Conservation (phyloP, 192 early-diverging fungal species). For the Glomus cerebriforme region DNA sequence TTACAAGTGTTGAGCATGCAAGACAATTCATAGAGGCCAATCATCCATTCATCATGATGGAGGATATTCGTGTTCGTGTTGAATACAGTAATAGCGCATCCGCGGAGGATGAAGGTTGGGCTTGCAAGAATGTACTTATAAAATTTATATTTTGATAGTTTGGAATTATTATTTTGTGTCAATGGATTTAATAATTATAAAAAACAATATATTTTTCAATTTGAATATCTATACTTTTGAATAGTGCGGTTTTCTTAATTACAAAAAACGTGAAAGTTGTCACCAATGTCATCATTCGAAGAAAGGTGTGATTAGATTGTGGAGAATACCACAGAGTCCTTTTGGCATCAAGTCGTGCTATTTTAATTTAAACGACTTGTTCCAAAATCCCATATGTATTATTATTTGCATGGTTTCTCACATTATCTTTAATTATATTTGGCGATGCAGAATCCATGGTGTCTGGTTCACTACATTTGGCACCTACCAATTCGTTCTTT, state of each 20-base stretch:
- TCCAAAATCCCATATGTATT: not conserved
- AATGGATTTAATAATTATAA: too few species aligned
- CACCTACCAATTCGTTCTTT: conserved; percentile 18
- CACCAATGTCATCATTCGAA: conserved; percentile 26
- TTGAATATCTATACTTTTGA: too few species aligned
- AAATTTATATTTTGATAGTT: not conserved
- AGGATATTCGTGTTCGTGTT: conserved; percentile 36
- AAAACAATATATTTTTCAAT: too few species aligned
- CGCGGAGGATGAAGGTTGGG: conserved; percentile 31
- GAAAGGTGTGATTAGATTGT: conserved; percentile 14
- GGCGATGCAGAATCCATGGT: conserved; percentile 20
- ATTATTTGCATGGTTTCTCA: not conserved
- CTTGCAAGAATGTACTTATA: conserved; percentile 19
- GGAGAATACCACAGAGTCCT: not conserved
- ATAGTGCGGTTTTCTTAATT: conserved; percentile 26
- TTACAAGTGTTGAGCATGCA: conserved; percentile 49
- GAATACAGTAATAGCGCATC: conserved; percentile 37
- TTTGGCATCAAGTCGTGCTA: not conserved
- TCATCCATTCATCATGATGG: conserved; percentile 38
- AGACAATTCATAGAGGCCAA: conserved; percentile 43
- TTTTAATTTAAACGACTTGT: not conserved
- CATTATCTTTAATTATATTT: conserved; percentile 17
- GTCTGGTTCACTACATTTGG: conserved; percentile 28
- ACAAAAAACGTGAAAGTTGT: conserved; percentile 22
- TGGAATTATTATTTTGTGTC: not conserved